Evolutionary conservation across 225 moss, liverwort and hornwort species (phyloP).

Genomic region (Sphagnum contortum): DNA sequence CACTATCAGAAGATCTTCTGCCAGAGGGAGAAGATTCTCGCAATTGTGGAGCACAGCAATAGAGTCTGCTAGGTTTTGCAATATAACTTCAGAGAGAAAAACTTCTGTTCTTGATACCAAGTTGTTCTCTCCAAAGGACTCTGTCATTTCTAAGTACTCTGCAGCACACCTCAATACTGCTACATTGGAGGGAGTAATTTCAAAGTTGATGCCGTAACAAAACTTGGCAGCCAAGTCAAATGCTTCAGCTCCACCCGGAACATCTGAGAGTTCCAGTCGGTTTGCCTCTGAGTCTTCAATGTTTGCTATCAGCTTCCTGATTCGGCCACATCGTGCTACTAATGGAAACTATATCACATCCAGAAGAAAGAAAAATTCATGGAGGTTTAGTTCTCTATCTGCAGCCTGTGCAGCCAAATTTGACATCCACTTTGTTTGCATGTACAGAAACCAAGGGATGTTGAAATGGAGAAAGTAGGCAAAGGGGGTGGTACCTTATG

Average conservation of each 20-base stretch:
- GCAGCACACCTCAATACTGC: constrained; percentile 88
- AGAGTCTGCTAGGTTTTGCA: constrained; percentile 78
- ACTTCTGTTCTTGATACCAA: constrained; percentile 74
- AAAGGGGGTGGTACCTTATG: constrained; percentile 53
- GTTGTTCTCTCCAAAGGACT: constrained; percentile 82
- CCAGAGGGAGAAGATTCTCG: constrained; percentile 85
- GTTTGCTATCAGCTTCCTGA: constrained; percentile 78
- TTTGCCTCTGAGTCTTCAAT: constrained; percentile 66
- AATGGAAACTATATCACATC: constrained; percentile 70
- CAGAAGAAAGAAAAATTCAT: too few relatives aligned
- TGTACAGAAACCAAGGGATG: too few relatives aligned
- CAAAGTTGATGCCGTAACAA: constrained; percentile 97
- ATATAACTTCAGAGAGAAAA: constrained; percentile 71
- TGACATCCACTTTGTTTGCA: too few relatives aligned
- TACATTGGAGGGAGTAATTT: constrained; percentile 89
- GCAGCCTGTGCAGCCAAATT: too few relatives aligned
- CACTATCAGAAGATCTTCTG: constrained; percentile 88
- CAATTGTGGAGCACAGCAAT: constrained; percentile 94
- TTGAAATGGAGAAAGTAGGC: too few relatives aligned
- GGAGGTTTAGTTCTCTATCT: too few relatives aligned
- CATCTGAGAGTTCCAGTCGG: constrained; percentile 74
- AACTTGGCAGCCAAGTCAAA: constrained; percentile 97
- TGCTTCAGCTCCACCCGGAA: constrained; percentile 94
- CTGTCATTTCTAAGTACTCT: constrained; percentile 93
- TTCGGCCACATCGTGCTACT: constrained; percentile 88